Conservation (phyloP, 306 rosid species). For the Glycine tomentella region DNA sequence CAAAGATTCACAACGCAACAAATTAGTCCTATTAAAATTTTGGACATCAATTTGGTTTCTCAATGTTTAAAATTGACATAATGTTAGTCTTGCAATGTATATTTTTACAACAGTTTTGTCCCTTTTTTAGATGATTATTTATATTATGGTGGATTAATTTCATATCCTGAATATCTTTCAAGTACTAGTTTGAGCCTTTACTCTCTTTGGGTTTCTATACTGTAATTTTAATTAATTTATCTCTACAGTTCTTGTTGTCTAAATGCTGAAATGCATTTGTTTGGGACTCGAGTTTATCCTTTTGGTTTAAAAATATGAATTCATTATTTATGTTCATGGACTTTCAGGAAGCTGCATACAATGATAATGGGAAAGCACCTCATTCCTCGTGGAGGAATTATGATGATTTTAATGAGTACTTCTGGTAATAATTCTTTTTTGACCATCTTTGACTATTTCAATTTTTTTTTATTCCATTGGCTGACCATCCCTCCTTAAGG, state of each 20-base stretch:
- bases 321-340: slow-evolving; percentile 34
- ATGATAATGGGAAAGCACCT: slow-evolving; percentile 84
- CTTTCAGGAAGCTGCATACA: slow-evolving; percentile 86
- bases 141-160: not conserved
- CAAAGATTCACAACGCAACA: not conserved
- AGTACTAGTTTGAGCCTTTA: not conserved
- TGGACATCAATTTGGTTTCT: not conserved
- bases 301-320: not conserved
- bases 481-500: slow-evolving; percentile 60
- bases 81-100: not conserved
- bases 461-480: not conserved
- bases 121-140: not conserved
- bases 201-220: not conserved
- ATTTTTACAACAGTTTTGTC: not conserved
- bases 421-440: slow-evolving; percentile 66
- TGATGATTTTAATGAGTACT: slow-evolving; percentile 93
- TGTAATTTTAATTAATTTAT: not conserved
- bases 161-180: not conserved
- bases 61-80: not conserved
- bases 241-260: not conserved
- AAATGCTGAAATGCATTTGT: too few species aligned
- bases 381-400: slow-evolving; percentile 99
- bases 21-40: not conserved
- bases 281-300: too few species aligned
- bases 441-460: not conserved